These are phyloP conservation scores for Fusarium sp. DNA, from an alignment of 2,329 filamentous ascomycete species.

Conservation along the genomic window DNA sequence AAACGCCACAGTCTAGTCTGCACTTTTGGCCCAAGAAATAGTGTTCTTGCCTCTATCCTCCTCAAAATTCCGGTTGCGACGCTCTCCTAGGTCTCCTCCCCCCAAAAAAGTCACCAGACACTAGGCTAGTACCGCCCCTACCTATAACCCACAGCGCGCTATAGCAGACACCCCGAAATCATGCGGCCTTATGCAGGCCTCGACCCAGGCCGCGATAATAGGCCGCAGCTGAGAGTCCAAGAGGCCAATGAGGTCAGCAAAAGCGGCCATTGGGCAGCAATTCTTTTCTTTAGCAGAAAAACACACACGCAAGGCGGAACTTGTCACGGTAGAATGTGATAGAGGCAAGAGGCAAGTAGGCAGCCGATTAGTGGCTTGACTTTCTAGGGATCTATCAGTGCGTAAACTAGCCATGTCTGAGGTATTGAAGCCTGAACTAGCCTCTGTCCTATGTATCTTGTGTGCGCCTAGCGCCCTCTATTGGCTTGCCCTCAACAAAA, in stretches of 20 bases:
- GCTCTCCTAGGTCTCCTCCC: no score
- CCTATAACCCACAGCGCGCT: neutral
- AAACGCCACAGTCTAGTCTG: no score
- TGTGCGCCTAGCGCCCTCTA: neutral
- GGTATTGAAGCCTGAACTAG: no score
- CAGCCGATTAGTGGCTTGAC: neutral
- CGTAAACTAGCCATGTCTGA: no score
- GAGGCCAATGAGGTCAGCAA: neutral
- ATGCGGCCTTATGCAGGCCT: constrained; percentile 22
- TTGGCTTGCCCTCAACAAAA: constrained; percentile 3
- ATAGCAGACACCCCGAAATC: constrained; percentile 17
- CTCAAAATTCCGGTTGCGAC: neutral
- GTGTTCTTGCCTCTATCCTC: constrained; percentile 1
- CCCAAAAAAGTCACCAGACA: no score
- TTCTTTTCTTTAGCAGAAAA: neutral
- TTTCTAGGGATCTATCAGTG: no score
- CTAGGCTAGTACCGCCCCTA: no score
- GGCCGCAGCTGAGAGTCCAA: constrained; percentile 25
- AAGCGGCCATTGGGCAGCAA: constrained; percentile 38
- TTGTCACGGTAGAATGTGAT: constrained; percentile 25
- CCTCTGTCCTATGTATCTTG: no score
- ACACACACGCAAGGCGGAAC: constrained; percentile 3
- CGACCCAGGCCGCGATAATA: constrained; percentile 28
- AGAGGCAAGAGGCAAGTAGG: constrained; percentile 37
- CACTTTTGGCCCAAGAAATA: no score